Evolutionary conservation across 345 rosid species (phyloP), one percentile per base, ranked within the genome.

Genomic region (Aquilaria malaccensis): DNA sequence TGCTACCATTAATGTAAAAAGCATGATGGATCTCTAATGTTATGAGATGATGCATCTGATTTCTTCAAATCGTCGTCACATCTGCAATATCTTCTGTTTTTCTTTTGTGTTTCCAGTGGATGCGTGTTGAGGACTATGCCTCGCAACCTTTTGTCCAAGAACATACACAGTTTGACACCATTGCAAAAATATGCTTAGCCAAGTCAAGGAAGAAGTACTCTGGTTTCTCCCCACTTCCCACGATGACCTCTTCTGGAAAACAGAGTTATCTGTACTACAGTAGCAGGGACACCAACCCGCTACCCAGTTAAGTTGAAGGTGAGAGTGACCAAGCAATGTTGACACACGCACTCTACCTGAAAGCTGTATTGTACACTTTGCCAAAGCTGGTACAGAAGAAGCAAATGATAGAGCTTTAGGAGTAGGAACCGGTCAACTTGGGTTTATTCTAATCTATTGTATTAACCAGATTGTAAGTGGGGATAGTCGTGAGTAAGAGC

Each of bases 91-190:
- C 22, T 22, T 12, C 31, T 30, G 0, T 43, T 30, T 15, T 29
- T 3, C 45, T 30, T 56, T 2, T 22, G 0, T 45, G 11, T 11
- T 66, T 41, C 12, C 70, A 91, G 95, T 91, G 98, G 91, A 88
- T 91, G 89, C 68, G 81, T 7, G 56, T 83, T 14, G 66, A 79
- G 33, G 95, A 88, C 13, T 91, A 88, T 47, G 78, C 83, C 45
- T 72, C 76, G 7, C 96, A 91, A 55, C 79, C 85, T 2, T 86
- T 68, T 65, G 65, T 77, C 55, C 65, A 63, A 33, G 15, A 66
- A 31, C 73, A 84, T 4, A 67, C 72, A 70, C 58, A 73, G 45
- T 86, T 91, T 79, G 71, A 67, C 50, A 52, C 61, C 64, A 58
- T 85, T 50, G 88, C 90, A 22, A 51, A 79, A 58, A 74, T 91